A percentile compares a stretch with the other conserved stretches of the same genome.
phyloP scores from a whole-genome alignment of 1,284 basidiomycete species.

The Rhodotorula sp. region DNA sequence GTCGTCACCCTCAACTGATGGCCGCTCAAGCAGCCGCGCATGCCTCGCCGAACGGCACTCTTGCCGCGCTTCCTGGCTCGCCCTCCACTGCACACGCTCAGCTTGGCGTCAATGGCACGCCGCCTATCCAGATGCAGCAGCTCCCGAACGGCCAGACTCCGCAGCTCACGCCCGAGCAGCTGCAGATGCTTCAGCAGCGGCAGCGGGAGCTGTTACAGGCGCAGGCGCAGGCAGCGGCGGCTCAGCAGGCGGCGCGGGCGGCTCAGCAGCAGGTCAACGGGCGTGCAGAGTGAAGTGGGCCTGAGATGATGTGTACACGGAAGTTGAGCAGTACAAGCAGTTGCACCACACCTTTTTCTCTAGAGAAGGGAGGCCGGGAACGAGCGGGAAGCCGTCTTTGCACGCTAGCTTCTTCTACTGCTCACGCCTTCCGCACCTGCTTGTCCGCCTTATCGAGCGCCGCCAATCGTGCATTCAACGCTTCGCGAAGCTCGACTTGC shows the following conservation, averaged over 20 bases:
- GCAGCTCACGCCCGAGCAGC: constrained; percentile 28
- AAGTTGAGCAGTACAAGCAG: no score
- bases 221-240: constrained; percentile 19
- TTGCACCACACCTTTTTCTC: no score
- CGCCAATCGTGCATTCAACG: constrained; percentile 19
- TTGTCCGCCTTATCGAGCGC: constrained; percentile 19
- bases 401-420: no score
- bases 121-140: constrained; percentile 1
- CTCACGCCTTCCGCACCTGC: not conserved
- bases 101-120: constrained; percentile 1
- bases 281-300: not conserved
- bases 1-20: constrained; percentile 13
- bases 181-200: constrained; percentile 22
- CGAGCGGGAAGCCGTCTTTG: no score
- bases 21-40: constrained; percentile 9
- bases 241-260: not conserved
- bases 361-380: no score
- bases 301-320: no score
- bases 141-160: constrained; percentile 5
- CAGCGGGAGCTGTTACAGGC: constrained; percentile 17
- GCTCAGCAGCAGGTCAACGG: not conserved
- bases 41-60: constrained; percentile 19
- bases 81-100: constrained; percentile 7
- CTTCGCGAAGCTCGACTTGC: constrained; percentile 48
- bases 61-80: constrained; percentile 12